phyloP scores from a whole-genome alignment of 805 yeast species.

The Candida manassasensis region DNA sequence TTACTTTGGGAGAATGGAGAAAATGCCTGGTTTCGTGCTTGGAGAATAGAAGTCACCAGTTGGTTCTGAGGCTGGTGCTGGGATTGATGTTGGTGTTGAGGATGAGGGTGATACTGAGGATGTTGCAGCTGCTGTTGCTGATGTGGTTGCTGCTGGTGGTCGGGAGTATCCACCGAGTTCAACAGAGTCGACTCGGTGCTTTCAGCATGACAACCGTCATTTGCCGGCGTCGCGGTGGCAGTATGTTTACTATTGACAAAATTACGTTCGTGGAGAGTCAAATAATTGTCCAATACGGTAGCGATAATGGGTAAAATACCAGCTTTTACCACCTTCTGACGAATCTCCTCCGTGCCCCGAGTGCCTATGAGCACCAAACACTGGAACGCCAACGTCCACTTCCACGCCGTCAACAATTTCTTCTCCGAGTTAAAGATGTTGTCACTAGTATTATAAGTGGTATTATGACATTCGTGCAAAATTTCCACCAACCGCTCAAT shows the following conservation, averaged over 20 bases:
- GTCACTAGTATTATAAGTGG: conserved; percentile 25
- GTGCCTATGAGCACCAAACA: conserved; percentile 89
- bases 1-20: background rate
- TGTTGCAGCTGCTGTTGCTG: no score
- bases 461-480: conserved; percentile 67
- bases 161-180: no score
- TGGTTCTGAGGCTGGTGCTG: no score
- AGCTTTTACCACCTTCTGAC: conserved; percentile 84
- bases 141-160: no score
- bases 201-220: no score
- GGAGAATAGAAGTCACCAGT: no score
- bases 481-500: conserved; percentile 82
- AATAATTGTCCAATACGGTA: conserved; percentile 84
- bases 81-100: no score
- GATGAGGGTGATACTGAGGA: no score
- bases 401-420: conserved; percentile 78
- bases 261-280: conserved; percentile 40
- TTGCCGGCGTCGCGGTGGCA: no score
- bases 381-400: conserved; percentile 94
- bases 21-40: no score
- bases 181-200: no score
- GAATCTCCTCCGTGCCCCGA: conserved; percentile 80
- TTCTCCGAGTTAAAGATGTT: conserved; percentile 33
- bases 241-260: no score
- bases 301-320: conserved; percentile 90